Evolutionary conservation across 805 yeast species (phyloP), one percentile per base, ranked within the genome.

Genomic region (Candida insectorum): DNA sequence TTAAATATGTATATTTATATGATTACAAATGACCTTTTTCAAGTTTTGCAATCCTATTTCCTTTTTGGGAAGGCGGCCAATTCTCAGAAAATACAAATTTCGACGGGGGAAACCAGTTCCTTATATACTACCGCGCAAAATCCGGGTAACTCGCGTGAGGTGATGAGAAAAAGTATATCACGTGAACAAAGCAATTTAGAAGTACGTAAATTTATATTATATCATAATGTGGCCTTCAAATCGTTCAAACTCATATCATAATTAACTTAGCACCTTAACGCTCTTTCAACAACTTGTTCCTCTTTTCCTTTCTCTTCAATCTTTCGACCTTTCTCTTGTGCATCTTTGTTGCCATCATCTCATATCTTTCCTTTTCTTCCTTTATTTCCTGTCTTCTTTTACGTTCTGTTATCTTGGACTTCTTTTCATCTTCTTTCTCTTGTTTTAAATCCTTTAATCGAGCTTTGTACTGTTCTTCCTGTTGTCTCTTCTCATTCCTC

Each of bases 321-420:
- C 98, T 77, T 44, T 88, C 97, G 25, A 88, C 85, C 68, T 79
- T 84, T 79, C 88, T 89, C 26, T 83, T 83, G 55, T 87, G 91
- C 95, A 91, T 85, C 61, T 83, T 86, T 36, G 76, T 73, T 9
- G 95, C 93, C 54, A 91, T 56, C 52, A 69, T 70, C 51, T 84
- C 95, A 53, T 80, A 85, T 49, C 98, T 76, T 56, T 91, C 97
- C 59, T 77, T 78, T 59, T 91, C 98, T 37, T 75, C 96, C 68
- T 82, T 83, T 57, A 77, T 75, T 48, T 80, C 88, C 52, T 83
- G 75, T 60, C 85, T 80, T 46, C 81, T 85, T 65, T 81, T 85
- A 33, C 79, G 54, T 15, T 69, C 76, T 16, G 72, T 73, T 28
- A 79, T 61, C 43, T 72, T 71, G 16, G 62, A 71, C 43, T 72